A percentile compares a stretch with the other conserved stretches of the same genome.
phyloP scores from a whole-genome alignment of 345 rosid genomes.

The Cardiospermum halicacabum region DNA sequence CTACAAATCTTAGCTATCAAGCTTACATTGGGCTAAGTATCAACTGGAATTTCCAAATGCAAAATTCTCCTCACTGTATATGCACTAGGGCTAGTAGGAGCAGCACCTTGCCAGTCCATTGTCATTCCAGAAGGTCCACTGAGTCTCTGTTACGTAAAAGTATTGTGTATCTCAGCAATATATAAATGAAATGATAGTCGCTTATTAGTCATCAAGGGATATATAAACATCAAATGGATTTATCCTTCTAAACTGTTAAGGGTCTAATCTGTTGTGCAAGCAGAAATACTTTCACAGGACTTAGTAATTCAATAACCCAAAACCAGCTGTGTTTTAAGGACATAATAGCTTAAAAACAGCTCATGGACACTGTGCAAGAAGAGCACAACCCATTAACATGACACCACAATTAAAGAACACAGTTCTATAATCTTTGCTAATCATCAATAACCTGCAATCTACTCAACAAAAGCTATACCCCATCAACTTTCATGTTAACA shows the following conservation, averaged over 20 bases:
- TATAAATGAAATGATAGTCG: too few relatives aligned
- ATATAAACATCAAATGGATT: too few relatives aligned
- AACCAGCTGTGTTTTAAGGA: background rate
- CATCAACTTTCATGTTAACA: background rate
- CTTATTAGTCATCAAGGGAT: too few relatives aligned
- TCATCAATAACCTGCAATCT: background rate
- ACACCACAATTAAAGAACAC: background rate
- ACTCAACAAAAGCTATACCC: background rate
- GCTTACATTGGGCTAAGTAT: slow-evolving; percentile 73
- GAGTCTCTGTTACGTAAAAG: slow-evolving; percentile 55
- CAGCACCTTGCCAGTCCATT: slow-evolving; percentile 99
- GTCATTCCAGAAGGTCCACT: slow-evolving; percentile 91
- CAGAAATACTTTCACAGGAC: background rate
- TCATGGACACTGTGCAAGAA: background rate
- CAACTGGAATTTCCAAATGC: slow-evolving; percentile 98
- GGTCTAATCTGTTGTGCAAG: too few relatives aligned
- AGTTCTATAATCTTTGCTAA: background rate
- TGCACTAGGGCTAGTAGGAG: slow-evolving; percentile 92
- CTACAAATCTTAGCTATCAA: background rate
- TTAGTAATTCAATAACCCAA: background rate
- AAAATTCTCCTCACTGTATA: slow-evolving; percentile 88
- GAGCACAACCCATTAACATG: background rate
- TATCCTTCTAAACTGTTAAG: too few relatives aligned
- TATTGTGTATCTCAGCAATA: slow-evolving; percentile 8
- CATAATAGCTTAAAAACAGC: background rate